Conservation (phyloP, 306 rosid genomes). For the Fragaria ananassa region DNA sequence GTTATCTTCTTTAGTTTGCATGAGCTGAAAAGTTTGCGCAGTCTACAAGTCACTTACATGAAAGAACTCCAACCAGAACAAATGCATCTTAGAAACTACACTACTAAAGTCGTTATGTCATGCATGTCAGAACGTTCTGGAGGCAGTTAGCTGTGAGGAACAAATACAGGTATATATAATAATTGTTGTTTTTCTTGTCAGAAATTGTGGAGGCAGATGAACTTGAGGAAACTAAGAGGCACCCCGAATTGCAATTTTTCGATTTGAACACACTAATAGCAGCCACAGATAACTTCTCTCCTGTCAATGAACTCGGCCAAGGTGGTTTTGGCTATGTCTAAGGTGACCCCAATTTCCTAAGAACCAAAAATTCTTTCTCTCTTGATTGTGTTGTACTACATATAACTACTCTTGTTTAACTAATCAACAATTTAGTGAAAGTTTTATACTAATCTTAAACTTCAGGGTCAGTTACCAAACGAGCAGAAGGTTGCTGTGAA, state of each 20-base stretch:
- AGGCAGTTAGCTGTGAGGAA: too few species aligned
- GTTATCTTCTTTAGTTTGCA: not conserved
- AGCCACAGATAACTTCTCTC: slow-evolving; percentile 16
- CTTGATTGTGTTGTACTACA: too few species aligned
- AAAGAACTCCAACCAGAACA: not conserved
- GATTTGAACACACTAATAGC: slow-evolving; percentile 1
- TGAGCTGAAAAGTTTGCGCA: not conserved
- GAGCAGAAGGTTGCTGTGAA: too few species aligned
- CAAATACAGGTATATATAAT: not conserved
- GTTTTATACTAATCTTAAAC: too few species aligned
- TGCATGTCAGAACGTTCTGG: not conserved
- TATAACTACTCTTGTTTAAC: not conserved
- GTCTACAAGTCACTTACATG: not conserved
- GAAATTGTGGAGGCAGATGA: not conserved
- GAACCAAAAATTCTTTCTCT: too few species aligned
- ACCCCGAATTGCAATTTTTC: slow-evolving; percentile 3
- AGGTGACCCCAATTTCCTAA: not conserved
- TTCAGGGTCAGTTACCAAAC: too few species aligned
- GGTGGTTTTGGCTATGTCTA: slow-evolving; percentile 25
- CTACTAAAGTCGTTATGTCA: not conserved
- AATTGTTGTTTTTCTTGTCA: not conserved
- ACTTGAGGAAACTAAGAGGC: slow-evolving; percentile 6
- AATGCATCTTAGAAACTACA: not conserved
- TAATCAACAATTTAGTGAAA: too few species aligned
- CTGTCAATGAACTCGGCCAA: slow-evolving; percentile 10